Evolutionary conservation across 225 moss, liverwort and hornwort genomes (phyloP), one percentile per base, ranked within the genome.

Genomic region (Pseudisothecium myosuroides): DNA sequence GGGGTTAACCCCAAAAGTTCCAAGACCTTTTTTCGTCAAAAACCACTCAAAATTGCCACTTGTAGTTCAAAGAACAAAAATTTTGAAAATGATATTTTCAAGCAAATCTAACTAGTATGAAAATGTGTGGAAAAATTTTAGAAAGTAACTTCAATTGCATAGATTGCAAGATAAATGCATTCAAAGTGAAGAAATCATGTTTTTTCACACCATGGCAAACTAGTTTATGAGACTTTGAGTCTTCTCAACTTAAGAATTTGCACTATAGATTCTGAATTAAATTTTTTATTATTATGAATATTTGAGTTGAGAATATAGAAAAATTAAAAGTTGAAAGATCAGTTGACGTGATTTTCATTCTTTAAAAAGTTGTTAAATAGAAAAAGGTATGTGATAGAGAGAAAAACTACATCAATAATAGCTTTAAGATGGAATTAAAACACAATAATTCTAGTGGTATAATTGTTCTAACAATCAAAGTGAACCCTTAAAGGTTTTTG

Each of bases 41-140:
- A 37, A 37, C 4, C 67, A 67, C 21, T 37, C 20, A 11, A 67
- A 68, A n/a, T 1, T 22, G 3, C 4, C 23, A 68, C n/a, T 68
- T 22, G 4, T n/a, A 12, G 12, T 6, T 12, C 12, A 21, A n/a
- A 68, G 23, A 7, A 7, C 4, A 14, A 7, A 22, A 12, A 68
- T 3, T 6, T 22, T n/a, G 2, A 12, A 20, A 66, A 36, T 19
- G 9, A 6, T 66, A 20, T 19, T 66, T 37, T 19, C 16, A n/a
- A n/a, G 10, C 22, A n/a, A n/a, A n/a, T 12, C 7, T 21, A n/a
- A n/a, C 7, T 21, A n/a, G n/a, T 22, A 6, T n/a, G 12, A 22
- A 2, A 68, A 68, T 22, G 12, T n/a, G 6, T 4, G 2, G 1
- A n/a, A 66, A 11, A 11, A 6, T 4, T 2, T n/a, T 66, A 1